These are phyloP conservation scores for Brasilioporus rufonigricans DNA, from an alignment of 768 basidiomycete species.

Conservation along the genomic window DNA sequence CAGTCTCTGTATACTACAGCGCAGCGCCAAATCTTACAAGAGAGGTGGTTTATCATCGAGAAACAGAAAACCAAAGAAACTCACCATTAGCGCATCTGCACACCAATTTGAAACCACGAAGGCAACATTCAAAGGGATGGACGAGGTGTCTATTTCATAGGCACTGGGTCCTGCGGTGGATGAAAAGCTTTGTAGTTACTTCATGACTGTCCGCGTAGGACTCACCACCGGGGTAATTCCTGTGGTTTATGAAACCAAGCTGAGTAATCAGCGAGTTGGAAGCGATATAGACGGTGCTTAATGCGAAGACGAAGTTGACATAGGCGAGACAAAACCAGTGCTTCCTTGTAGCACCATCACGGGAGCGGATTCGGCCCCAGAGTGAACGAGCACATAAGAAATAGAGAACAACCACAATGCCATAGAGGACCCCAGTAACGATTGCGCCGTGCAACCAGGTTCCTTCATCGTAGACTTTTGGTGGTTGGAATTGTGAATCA, in stretches of 20 bases:
- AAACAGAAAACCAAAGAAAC: not conserved
- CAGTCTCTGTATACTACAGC: constrained; percentile 31
- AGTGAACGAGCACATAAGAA: constrained; percentile 27
- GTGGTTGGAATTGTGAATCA: constrained; percentile 9
- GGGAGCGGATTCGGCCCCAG: constrained; percentile 22
- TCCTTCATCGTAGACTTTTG: constrained; percentile 23
- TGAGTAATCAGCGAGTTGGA: constrained; percentile 27
- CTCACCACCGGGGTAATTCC: constrained; percentile 33
- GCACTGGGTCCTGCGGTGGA: constrained; percentile 21
- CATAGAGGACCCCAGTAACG: constrained; percentile 27
- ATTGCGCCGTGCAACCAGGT: constrained; percentile 32
- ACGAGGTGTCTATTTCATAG: constrained; percentile 24
- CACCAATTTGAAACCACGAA: constrained; percentile 33
- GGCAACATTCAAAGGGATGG: constrained; percentile 26
- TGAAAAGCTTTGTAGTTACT: not conserved
- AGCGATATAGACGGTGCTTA: constrained; percentile 29
- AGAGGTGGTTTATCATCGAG: not conserved
- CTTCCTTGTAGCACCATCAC: constrained; percentile 6
- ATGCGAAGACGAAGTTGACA: constrained; percentile 26
- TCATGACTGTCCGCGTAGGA: not conserved
- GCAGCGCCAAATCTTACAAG: constrained; percentile 31
- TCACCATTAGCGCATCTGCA: constrained; percentile 32
- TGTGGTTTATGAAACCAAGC: constrained; percentile 30
- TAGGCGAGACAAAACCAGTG: constrained; percentile 31
- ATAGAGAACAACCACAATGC: constrained; percentile 25